phyloP scores from a whole-genome alignment of 371 early-diverging fungal genomes.

The Mortierella sp. region DNA sequence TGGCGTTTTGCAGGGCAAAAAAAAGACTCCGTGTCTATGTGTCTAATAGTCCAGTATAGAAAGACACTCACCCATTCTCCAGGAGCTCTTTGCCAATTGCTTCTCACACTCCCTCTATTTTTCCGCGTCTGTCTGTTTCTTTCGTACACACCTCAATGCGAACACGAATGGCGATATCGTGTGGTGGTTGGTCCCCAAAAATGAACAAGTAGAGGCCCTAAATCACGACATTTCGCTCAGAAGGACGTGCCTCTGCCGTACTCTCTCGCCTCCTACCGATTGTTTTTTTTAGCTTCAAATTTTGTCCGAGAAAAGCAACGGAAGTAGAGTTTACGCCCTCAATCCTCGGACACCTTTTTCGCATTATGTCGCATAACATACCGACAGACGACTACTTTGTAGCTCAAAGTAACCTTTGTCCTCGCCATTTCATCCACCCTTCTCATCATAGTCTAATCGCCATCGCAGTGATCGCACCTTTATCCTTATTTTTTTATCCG shows the following conservation, averaged over 20 bases:
- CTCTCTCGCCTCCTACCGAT: not conserved
- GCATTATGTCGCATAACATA: not conserved
- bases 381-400: not conserved
- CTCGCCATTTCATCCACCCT: not conserved
- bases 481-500: not conserved
- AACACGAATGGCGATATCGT: conserved; percentile 3
- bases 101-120: not conserved
- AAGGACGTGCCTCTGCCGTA: not conserved
- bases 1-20: conserved; percentile 1
- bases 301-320: not conserved
- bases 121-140: not conserved
- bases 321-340: conserved; percentile 3
- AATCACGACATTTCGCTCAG: conserved; percentile 22
- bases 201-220: not conserved
- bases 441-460: not conserved
- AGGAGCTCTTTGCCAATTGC: not conserved
- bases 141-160: not conserved
- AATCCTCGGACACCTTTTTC: not conserved
- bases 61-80: not conserved
- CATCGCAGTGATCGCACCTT: too few species aligned
- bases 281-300: conserved; percentile 1
- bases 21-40: not conserved
- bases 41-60: not conserved
- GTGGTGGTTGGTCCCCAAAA: not conserved
- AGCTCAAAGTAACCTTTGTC: not conserved